phyloP scores from a whole-genome alignment of 2,329 filamentous ascomycete species.

The Rhynchosporium agropyri region DNA sequence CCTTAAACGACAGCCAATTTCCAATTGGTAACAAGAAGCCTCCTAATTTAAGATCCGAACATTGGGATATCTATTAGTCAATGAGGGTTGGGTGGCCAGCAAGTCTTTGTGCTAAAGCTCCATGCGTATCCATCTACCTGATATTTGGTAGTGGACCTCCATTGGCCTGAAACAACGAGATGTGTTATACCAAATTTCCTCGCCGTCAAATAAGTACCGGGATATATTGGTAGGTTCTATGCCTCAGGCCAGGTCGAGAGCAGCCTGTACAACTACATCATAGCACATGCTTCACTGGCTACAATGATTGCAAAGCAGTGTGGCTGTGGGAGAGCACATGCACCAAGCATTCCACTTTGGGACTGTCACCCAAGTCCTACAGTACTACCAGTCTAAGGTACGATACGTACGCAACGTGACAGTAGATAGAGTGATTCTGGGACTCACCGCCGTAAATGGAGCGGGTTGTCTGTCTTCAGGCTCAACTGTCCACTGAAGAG shows the following conservation, averaged over 20 bases:
- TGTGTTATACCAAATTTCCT: neutral
- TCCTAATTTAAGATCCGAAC: constrained; percentile 12
- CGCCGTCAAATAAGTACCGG: neutral
- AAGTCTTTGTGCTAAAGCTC: constrained; percentile 19
- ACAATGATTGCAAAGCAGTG: constrained; percentile 8
- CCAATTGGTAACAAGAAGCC: constrained; percentile 8
- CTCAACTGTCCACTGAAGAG: constrained; percentile 5
- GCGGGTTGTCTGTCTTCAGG: constrained; percentile 6
- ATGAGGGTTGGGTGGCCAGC: constrained; percentile 21
- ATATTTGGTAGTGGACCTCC: neutral
- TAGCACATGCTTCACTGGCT: constrained; percentile 10
- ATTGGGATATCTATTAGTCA: constrained; percentile 7
- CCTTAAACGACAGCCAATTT: constrained; percentile 6
- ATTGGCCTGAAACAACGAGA: constrained; percentile 16
- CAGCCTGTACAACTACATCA: neutral
- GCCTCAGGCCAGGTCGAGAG: constrained; percentile 10
- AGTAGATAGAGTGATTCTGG: constrained; percentile 11
- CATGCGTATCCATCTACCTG: neutral
- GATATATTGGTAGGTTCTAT: neutral
- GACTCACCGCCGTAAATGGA: constrained; percentile 22
- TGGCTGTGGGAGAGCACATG: constrained; percentile 13
- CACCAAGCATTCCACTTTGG: constrained; percentile 6
- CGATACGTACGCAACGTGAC: constrained; percentile 21
- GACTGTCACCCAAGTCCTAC: constrained; percentile 16
- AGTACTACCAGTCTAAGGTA: constrained; percentile 3